These are phyloP conservation scores for Candida morakotiae DNA, from an alignment of 805 yeast genomes.

Conservation along the genomic window DNA sequence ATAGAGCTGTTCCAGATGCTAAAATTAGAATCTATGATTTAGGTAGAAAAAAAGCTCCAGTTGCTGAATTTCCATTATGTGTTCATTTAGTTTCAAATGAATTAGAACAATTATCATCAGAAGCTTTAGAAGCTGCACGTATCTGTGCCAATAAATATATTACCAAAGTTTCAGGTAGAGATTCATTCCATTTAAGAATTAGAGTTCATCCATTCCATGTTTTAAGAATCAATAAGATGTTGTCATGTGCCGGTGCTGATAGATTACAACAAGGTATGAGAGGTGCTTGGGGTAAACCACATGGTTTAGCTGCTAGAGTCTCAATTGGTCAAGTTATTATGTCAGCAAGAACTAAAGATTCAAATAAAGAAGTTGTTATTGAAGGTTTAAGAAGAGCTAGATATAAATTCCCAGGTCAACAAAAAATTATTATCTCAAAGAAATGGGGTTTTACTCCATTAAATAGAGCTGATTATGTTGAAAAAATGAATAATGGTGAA, in stretches of 20 bases:
- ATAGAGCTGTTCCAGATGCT: constrained; percentile 99
- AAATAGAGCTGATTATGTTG: constrained; percentile 95
- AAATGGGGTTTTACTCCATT: constrained; percentile 99
- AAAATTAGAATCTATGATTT: constrained; percentile 98
- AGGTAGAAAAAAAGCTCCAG: constrained; percentile 99
- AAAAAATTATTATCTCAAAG: constrained; percentile 97
- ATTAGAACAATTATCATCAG: constrained; percentile 98
- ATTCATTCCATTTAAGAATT: constrained; percentile 99
- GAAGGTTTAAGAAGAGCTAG: constrained; percentile 99
- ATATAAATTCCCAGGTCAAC: constrained; percentile 99
- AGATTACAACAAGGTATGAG: constrained; percentile 99
- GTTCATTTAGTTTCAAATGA: constrained; percentile 99
- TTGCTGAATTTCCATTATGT: constrained; percentile 99
- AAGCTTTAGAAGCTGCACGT: constrained; percentile 99
- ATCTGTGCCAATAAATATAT: constrained; percentile 99
- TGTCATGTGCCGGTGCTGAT: constrained; percentile 99
- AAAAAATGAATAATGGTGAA: constrained; percentile 94
- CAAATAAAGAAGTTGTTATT: constrained; percentile 93
- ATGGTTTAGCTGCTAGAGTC: constrained; percentile 99
- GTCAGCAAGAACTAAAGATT: constrained; percentile 97
- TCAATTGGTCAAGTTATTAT: constrained; percentile 96
- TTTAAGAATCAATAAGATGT: constrained; percentile 99
- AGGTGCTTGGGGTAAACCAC: constrained; percentile 99
- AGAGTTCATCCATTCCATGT: constrained; percentile 99
- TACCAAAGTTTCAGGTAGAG: constrained; percentile 97